Evolutionary conservation across 495 filamentous ascomycete species (phyloP).

Genomic region (Halenospora varia): DNA sequence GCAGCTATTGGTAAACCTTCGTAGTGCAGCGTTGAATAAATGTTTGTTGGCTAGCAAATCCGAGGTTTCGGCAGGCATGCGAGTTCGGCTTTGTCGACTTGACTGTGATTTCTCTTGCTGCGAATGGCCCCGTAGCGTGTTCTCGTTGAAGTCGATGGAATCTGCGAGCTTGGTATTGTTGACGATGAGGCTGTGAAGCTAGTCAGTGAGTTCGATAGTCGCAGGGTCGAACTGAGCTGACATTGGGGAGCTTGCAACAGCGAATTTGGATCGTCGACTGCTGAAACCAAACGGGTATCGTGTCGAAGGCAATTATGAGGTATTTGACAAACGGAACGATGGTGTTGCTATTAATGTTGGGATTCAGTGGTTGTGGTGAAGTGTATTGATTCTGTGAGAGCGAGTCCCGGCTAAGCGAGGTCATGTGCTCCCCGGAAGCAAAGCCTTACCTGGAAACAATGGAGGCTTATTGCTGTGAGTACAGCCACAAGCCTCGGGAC

Average conservation of each 20-base stretch:
- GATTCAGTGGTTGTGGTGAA: too few relatives aligned
- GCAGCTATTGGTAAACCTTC: background rate
- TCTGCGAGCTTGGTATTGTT: background rate
- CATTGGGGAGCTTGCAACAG: background rate
- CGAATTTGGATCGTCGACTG: background rate
- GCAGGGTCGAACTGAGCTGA: background rate
- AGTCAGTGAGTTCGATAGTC: background rate
- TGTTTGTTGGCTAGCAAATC: background rate
- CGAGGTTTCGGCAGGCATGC: background rate
- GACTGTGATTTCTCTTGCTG: background rate
- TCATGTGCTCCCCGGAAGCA: too few relatives aligned
- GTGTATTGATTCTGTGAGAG: too few relatives aligned
- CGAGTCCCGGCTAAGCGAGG: too few relatives aligned
- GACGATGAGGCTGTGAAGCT: background rate
- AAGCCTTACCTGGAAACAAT: too few relatives aligned
- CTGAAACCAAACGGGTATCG: background rate
- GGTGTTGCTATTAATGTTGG: too few relatives aligned
- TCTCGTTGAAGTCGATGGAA: background rate
- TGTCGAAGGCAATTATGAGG: too few relatives aligned
- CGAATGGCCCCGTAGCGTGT: background rate
- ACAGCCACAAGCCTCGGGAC: too few relatives aligned
- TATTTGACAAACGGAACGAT: too few relatives aligned
- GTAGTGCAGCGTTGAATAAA: background rate
- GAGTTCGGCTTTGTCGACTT: background rate
- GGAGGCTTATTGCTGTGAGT: too few relatives aligned